Evolutionary conservation across 164 flowering plant species (phyloP), one percentile per base, ranked within the genome.

Genomic region (Umbellularia californica): DNA sequence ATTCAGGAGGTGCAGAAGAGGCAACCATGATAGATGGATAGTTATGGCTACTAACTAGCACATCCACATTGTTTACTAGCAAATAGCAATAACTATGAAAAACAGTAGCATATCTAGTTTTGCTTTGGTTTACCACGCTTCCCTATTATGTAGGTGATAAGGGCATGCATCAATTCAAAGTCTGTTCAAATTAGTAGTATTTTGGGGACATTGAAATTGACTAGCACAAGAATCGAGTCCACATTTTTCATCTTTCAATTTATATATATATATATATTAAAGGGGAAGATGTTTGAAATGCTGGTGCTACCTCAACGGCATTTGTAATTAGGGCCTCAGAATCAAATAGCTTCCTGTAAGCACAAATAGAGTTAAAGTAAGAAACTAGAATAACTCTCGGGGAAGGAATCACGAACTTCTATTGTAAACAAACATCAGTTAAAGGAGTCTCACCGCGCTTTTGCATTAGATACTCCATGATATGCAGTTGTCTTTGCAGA

Each of bases 371-470:
- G 69, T 15, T 24, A 41, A 70, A 27, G 25, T 47, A 41, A 62
- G 30, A 72, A 67, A 47, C 12, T 27, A 66, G 60, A 11, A 58
- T 3, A 55, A 3, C 4, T 19, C n/a, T 15, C 0, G n/a, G 60
- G 9, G 23, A 74, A 71, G 58, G 25, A 64, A 35, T 15, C 22
- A 58, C 30, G 4, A 28, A 7, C 35, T n/a, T 58, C 33, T 12
- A 5, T 30, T 35, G 23, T 50, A 20, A 70, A 6, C 5, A 67
- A 67, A 9, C 50, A 47, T 50, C 27, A 70, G 24, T 23, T 13
- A 41, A 23, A 27, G 28, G 27, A 33, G 7, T n/a, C 58, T 47
- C 78, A 91, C 96, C 90, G 84, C 68, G 81, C 78, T 81, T 74
- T 86, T n/a, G 70, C 60, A 27, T 65, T 64, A 50, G 75, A 70